Base-by-base conservation (phyloP, 768 basidiomycete genomes). In the Pleurotus eryngii region DNA sequence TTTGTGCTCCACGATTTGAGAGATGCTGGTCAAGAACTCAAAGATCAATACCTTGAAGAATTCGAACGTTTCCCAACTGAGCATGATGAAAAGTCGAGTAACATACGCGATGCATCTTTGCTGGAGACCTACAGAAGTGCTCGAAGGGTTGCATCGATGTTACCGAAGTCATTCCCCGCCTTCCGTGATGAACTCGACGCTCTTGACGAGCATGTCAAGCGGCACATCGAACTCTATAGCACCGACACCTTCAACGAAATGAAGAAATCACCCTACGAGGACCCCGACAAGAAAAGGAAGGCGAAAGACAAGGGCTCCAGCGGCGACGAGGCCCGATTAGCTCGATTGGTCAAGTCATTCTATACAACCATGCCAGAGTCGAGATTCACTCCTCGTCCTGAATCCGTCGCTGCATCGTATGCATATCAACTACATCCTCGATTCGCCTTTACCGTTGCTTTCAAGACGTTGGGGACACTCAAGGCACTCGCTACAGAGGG, bases 361-460 rank as follows among this genome's bases (percentile, higher is more conserved):
- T 63, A 57, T 3, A 24, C 63, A 61, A 71, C 66, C 37, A 67
- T 73, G 11, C 59, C 57, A 1, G 67, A 49, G 27, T 66, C 72
- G 0, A 7, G 38, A 42, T 66, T 71, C 12, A 66, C 68, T 49
- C 65, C 45, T 48, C 72, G 74, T 42, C 46, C 77, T 17, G 72
- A 77, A 7, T 68, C 78, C 49, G 62, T 86, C 22, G 85, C 83
- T 63, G 84, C 86, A 0, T 86, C 87, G 0, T 83, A 73, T 42
- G 86, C 87, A 0, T 81, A 81, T 55, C 35, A 4, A 0, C 51
- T 61, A n/a, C 60, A 60, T 1, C 27, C 60, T 8, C 55, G 7
- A 0, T 86, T 88, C 54, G 85, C 70, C 0, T 85, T 85, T 63
- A 60, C 61, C 0, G 76, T 87, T 37, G 85, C 86, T 0, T 87